Percentiles rank a stretch among this genome's conserved stretches.
These are phyloP conservation scores for Monosporascus sp. DNA, from an alignment of 2,329 filamentous ascomycete genomes.

Conservation along the genomic window DNA sequence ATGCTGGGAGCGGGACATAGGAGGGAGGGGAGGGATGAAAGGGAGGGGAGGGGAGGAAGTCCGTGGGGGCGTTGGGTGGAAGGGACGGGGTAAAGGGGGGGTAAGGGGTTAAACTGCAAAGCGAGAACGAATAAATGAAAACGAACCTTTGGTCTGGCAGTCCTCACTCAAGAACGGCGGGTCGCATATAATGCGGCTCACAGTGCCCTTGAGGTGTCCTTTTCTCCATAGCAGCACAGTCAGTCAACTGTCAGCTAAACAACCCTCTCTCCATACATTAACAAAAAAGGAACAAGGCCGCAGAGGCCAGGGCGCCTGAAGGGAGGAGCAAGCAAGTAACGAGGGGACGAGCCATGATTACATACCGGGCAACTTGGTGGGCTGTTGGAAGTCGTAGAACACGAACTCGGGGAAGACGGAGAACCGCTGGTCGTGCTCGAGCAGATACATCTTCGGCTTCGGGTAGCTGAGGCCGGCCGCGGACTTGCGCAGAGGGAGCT, in stretches of 20 bases:
- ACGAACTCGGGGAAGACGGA: conserved; percentile 68
- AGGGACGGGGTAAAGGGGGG: too few relatives aligned
- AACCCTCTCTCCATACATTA: not conserved
- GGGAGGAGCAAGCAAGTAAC: not conserved
- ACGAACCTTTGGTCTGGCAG: conserved; percentile 70
- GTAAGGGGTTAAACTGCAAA: too few relatives aligned
- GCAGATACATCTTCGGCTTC: conserved; percentile 56
- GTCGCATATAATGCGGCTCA: conserved; percentile 69
- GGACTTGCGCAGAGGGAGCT: conserved; percentile 7
- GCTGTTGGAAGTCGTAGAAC: conserved; percentile 68
- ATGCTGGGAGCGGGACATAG: too few relatives aligned
- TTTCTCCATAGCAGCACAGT: too few relatives aligned
- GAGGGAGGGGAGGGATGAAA: not conserved
- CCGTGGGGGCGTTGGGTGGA: too few relatives aligned
- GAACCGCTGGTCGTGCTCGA: conserved; percentile 74
- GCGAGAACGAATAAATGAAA: not conserved
- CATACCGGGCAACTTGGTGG: conserved; percentile 58
- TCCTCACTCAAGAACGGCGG: conserved; percentile 77
- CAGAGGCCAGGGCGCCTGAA: not conserved
- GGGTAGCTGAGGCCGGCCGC: conserved; percentile 22
- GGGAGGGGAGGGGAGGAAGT: conserved; percentile 1
- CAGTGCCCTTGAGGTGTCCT: conserved; percentile 54
- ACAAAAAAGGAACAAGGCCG: not conserved
- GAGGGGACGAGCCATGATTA: conserved; percentile 1
- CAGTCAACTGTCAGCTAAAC: not conserved